These are phyloP conservation scores for Microstegium vimineum DNA, from an alignment of 176 grass and related monocot genomes.

Conservation along the genomic window DNA sequence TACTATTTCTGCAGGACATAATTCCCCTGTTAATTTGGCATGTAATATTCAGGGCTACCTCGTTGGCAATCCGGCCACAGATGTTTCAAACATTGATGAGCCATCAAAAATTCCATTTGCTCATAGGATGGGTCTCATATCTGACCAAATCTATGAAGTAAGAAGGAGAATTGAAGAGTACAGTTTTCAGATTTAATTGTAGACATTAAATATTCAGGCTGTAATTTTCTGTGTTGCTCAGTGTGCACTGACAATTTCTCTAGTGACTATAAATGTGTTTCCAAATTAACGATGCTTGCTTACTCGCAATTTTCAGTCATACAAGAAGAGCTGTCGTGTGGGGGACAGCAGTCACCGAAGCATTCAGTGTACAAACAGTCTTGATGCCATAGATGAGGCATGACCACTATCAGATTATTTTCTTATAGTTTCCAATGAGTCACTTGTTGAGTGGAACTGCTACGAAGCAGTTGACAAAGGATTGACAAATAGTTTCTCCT, in stretches of 20 bases:
- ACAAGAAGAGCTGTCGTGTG: conserved; percentile 21
- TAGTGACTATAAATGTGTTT: background rate
- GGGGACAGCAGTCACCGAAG: background rate
- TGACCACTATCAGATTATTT: conserved; percentile 4
- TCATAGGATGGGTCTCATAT: conserved; percentile 61
- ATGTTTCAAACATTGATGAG: conserved; percentile 3
- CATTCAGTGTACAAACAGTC: conserved; percentile 6
- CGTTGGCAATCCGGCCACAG: conserved; percentile 44
- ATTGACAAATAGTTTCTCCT: background rate
- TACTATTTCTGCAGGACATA: background rate
- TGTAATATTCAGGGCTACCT: conserved; percentile 44
- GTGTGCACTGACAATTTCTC: background rate
- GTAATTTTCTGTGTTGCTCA: background rate
- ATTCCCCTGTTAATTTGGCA: background rate
- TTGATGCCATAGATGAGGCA: conserved; percentile 35
- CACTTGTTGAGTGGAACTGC: conserved; percentile 21
- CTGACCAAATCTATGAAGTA: conserved; percentile 59
- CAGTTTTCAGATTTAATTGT: background rate
- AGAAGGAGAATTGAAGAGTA: no score
- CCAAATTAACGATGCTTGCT: background rate
- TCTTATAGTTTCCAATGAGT: conserved; percentile 20
- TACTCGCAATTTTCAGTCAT: conserved; percentile 9
- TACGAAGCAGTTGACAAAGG: background rate
- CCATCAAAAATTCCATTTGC: conserved; percentile 41
- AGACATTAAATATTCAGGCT: background rate